Percentiles rank a stretch among this genome's conserved stretches.
Evolutionary conservation across 305 asterid genomes (phyloP).

Genomic region (Fraxinus nigra): DNA sequence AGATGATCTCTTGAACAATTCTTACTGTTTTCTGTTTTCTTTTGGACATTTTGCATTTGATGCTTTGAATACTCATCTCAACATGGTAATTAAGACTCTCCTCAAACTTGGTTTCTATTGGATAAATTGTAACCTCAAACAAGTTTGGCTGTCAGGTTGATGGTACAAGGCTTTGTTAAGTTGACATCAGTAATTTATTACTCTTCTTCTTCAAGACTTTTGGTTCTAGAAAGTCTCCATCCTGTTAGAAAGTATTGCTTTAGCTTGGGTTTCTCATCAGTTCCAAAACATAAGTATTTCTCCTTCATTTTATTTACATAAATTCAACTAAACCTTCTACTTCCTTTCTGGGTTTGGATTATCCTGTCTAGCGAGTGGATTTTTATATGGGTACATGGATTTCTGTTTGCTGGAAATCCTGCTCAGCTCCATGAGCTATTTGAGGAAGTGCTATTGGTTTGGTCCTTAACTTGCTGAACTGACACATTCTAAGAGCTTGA

Average conservation of each 20-base stretch:
- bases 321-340: not conserved
- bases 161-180: conserved; percentile 10
- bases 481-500: not conserved
- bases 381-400: not conserved
- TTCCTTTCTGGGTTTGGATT: not conserved
- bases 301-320: not conserved
- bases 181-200: conserved; percentile 10
- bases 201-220: not conserved
- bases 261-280: not conserved
- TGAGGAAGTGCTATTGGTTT: not conserved
- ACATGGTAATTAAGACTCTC: conserved; percentile 12
- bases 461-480: not conserved
- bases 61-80: not conserved
- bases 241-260: not conserved
- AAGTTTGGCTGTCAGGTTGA: conserved; percentile 8
- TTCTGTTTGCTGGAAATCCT: not conserved
- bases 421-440: not conserved
- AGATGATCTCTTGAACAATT: conserved; percentile 1
- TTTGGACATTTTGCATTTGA: not conserved
- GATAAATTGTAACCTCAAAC: not conserved
- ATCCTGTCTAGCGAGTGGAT: not conserved
- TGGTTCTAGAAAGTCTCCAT: not conserved
- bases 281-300: not conserved
- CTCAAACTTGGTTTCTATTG: not conserved
- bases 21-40: not conserved